Base-by-base conservation (phyloP, 352 stramenopile genomes). In the Phytophthora pluvialis region DNA sequence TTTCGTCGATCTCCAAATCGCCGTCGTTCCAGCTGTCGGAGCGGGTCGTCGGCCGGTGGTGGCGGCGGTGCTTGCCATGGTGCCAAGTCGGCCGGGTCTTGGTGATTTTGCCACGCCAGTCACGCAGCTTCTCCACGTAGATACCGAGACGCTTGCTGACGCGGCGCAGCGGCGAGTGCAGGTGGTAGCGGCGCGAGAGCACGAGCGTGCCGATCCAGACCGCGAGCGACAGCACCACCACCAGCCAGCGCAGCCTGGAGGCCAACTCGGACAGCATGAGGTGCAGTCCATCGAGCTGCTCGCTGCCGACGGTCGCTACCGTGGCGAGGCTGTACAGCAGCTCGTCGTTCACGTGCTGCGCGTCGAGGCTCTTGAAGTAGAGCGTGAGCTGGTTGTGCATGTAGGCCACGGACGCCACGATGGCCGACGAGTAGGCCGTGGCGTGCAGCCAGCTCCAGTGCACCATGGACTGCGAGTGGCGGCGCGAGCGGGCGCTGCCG, bases 361-460 rank as follows among this genome's bases (percentile, higher is more conserved):
- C 51, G 40, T 81, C 65, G 32, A 76, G 43, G 15, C 54, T 78
- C 36, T 74, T 67, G 51, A 81, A 78, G 63, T 84, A 86, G 29
- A 70, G 38, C 13, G 50, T 73, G 15, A 90, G 66, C 44, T 79
- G 75, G 11, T 54, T 70, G 69, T 93, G 81, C 66, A 90, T 81
- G 68, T 93, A 93, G 47, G 78, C 80, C n/a, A 79, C 60, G 39
- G 81, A 89, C 48, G 80, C 80, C 21, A 91, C 81, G 50, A 93
- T 68, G n/a, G 76, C 80, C 6, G 70, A 86, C 21, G 80, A 88
- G 67, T 83, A 91, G 36, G 81, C 73, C 11, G 80, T 93, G 6
- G 84, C 84, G 32, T 88, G 77, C 56, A 91, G 67, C 84, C 84
- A 93, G 60, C 72, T 93, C 84, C 84, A 93, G n/a, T 64, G 73